These are phyloP conservation scores for Colletotrichum eleusines DNA, from an alignment of 2,329 filamentous ascomycete species.

Conservation along the genomic window DNA sequence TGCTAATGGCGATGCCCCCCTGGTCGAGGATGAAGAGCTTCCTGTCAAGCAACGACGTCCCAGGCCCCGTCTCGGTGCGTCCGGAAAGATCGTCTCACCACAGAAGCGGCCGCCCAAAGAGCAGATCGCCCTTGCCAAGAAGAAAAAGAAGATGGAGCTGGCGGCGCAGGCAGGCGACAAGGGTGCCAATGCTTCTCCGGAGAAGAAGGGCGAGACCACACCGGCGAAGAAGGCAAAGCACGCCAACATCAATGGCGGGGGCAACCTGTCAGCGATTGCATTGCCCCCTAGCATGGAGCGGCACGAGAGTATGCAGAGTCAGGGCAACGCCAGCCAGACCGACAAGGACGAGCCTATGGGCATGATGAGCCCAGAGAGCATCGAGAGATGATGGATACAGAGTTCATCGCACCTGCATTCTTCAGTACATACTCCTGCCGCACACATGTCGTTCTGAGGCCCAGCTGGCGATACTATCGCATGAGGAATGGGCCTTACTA, in stretches of 20 bases:
- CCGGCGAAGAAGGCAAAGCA: conserved; percentile 67
- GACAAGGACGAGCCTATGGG: conserved; percentile 77
- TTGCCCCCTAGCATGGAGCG: conserved; percentile 67
- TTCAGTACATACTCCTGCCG: conserved; percentile 19
- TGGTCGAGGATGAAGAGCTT: conserved; percentile 94
- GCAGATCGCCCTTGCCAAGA: conserved; percentile 86
- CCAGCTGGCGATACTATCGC: background rate
- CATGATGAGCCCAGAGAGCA: conserved; percentile 89
- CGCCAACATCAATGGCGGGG: conserved; percentile 52
- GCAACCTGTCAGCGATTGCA: conserved; percentile 56
- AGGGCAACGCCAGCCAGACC: conserved; percentile 71
- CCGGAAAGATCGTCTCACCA: conserved; percentile 87
- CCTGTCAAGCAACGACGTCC: conserved; percentile 89
- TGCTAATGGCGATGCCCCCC: conserved; percentile 76
- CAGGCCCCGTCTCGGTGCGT: conserved; percentile 73
- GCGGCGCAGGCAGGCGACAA: conserved; percentile 66
- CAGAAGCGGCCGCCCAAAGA: conserved; percentile 86
- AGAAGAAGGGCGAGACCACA: conserved; percentile 54
- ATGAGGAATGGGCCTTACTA: background rate
- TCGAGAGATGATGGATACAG: conserved; percentile 55
- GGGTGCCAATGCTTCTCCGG: conserved; percentile 53
- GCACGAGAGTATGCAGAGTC: conserved; percentile 68
- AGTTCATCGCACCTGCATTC: background rate
- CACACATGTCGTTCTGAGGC: conserved; percentile 9
- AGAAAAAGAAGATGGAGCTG: conserved; percentile 81